A percentile compares a stretch with the other conserved stretches of the same genome.
Conservation (phyloP, 257 asterid species). For the Orobanche coerulescens region DNA sequence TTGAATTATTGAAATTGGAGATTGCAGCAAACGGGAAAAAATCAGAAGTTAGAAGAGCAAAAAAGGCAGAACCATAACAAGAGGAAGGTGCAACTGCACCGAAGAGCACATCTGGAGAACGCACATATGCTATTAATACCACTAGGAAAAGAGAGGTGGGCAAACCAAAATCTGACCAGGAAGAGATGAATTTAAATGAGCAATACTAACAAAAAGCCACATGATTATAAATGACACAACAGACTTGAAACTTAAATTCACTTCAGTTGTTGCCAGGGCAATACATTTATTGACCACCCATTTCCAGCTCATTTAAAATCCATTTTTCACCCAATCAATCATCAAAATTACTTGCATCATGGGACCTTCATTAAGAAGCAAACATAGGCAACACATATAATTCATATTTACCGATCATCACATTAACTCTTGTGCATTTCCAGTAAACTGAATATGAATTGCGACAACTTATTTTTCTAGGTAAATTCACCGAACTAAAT, state of each 20-base stretch:
- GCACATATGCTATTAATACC: too few relatives aligned
- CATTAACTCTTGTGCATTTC: neutral
- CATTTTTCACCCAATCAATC: conserved; percentile 1
- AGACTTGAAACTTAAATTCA: neutral
- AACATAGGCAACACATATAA: neutral
- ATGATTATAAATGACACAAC: neutral
- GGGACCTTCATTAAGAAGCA: neutral
- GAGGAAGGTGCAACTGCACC: conserved; percentile 3
- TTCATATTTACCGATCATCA: conserved; percentile 5
- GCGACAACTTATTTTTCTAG: neutral
- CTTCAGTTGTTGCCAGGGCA: neutral
- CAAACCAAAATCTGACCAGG: neutral
- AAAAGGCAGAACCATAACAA: conserved; percentile 12
- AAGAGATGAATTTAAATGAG: conserved; percentile 2
- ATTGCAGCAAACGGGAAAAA: neutral
- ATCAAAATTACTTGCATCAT: neutral
- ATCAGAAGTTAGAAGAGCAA: conserved; percentile 6
- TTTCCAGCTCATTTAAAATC: neutral
- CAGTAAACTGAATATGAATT: neutral
- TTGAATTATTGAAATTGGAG: too few relatives aligned
- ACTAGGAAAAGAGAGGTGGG: conserved; percentile 5
- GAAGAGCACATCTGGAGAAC: conserved; percentile 4
- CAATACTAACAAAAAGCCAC: conserved; percentile 3
- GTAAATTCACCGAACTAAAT: neutral
- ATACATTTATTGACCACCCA: neutral